Conservation (phyloP, 106 monocot species). For the Phalaenopsis equestris region DNA sequence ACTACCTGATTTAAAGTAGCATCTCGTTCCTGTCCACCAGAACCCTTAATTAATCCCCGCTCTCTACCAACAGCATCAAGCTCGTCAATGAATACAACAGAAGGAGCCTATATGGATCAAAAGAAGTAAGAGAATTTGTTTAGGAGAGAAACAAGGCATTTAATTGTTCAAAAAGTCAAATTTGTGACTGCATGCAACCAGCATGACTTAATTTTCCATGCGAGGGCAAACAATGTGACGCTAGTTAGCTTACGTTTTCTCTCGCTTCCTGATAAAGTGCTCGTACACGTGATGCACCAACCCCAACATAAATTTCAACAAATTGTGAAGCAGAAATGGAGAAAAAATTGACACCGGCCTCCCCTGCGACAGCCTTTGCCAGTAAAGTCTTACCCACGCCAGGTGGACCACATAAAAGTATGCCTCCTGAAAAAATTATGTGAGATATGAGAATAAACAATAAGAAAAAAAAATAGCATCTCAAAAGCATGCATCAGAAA, state of each 20-base stretch:
- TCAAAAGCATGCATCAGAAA: neutral
- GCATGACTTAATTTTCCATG: neutral
- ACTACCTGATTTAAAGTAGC: slow-evolving; percentile 88
- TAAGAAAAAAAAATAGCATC: neutral
- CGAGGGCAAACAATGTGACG: neutral
- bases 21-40: slow-evolving; percentile 92
- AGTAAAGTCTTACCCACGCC: slow-evolving; percentile 88
- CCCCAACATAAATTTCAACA: slow-evolving; percentile 95
- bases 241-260: slow-evolving; percentile 57
- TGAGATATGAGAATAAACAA: neutral
- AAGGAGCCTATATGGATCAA: slow-evolving; percentile 50
- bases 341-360: slow-evolving; percentile 87
- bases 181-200: neutral
- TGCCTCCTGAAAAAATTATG: slow-evolving; percentile 48
- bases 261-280: slow-evolving; percentile 88
- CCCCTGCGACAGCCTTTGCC: slow-evolving; percentile 93
- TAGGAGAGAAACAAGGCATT: neutral
- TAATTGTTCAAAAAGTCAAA: neutral
- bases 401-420: slow-evolving; percentile 90
- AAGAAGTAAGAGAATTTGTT: neutral
- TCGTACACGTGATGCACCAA: slow-evolving; percentile 91
- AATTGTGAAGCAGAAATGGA: slow-evolving; percentile 92
- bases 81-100: slow-evolving; percentile 91
- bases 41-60: slow-evolving; percentile 81
- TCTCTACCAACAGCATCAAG: slow-evolving; percentile 90